These are phyloP conservation scores for Durio zibethinus DNA, from an alignment of 345 rosid genomes.

Conservation along the genomic window DNA sequence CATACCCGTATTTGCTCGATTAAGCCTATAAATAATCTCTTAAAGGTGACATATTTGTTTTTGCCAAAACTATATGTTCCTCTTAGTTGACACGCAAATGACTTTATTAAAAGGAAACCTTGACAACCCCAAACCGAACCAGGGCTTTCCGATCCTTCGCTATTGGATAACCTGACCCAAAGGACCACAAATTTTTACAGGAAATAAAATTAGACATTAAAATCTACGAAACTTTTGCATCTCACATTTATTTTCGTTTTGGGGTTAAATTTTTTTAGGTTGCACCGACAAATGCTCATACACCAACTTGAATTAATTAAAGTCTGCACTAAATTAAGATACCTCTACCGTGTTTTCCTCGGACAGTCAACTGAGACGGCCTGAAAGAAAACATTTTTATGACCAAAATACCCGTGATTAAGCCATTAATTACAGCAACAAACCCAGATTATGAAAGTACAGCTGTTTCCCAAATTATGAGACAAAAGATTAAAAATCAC, in stretches of 20 bases:
- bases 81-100: neutral
- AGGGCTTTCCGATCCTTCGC: neutral
- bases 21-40: neutral
- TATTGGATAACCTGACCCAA: neutral
- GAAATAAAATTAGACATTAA: neutral
- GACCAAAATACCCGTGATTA: constrained; percentile 26
- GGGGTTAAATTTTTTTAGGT: neutral
- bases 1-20: neutral
- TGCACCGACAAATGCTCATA: neutral
- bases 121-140: neutral
- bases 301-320: neutral
- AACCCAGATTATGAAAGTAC: constrained; percentile 1
- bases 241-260: neutral
- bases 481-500: constrained; percentile 9
- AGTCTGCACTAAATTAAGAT: neutral
- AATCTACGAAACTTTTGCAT: neutral
- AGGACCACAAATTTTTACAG: neutral
- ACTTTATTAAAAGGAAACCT: neutral
- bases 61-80: neutral
- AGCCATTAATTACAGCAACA: constrained; percentile 8
- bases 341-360: neutral
- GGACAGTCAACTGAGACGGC: neutral
- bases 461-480: constrained; percentile 18
- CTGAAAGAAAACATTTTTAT: neutral
- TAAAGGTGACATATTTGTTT: neutral